These are phyloP conservation scores for Trypanosoma cruzi DNA, from an alignment of 208 protist genomes.

Conservation along the genomic window DNA sequence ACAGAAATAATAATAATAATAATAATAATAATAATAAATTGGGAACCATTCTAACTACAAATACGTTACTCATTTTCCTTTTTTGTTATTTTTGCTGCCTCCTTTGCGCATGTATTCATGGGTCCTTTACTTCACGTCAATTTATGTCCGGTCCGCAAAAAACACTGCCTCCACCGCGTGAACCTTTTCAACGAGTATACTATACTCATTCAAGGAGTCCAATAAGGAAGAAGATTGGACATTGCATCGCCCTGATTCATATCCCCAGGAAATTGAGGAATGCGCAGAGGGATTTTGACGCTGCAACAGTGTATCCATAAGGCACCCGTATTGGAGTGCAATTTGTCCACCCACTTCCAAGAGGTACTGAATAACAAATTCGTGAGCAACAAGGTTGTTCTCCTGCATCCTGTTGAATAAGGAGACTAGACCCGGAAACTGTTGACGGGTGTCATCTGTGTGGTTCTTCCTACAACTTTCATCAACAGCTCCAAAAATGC, in stretches of 20 bases:
- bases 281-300: constrained; percentile 11
- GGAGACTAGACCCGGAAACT: constrained; percentile 2
- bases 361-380: constrained; percentile 14
- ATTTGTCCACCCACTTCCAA: constrained; percentile 17
- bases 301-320: constrained; percentile 19
- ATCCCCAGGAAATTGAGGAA: constrained; percentile 8
- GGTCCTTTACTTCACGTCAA: too few relatives aligned
- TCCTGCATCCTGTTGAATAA: constrained; percentile 15
- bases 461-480: neutral
- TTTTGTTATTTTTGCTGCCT: neutral
- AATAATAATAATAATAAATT: too few relatives aligned
- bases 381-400: constrained; percentile 8
- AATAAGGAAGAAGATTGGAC: neutral
- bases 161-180: constrained; percentile 14
- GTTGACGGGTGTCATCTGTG: neutral
- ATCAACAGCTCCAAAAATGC: neutral
- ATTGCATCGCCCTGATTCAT: neutral
- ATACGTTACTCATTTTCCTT: neutral
- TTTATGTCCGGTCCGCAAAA: neutral
- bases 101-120: neutral
- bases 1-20: too few relatives aligned
- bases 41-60: too few relatives aligned
- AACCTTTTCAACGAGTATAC: constrained; percentile 12
- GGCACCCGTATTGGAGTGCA: constrained; percentile 14
- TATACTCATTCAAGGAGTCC: constrained; percentile 10